Evolutionary conservation across 2,329 filamentous ascomycete species (phyloP).

Genomic region (Aspergillus transmontanensis): DNA sequence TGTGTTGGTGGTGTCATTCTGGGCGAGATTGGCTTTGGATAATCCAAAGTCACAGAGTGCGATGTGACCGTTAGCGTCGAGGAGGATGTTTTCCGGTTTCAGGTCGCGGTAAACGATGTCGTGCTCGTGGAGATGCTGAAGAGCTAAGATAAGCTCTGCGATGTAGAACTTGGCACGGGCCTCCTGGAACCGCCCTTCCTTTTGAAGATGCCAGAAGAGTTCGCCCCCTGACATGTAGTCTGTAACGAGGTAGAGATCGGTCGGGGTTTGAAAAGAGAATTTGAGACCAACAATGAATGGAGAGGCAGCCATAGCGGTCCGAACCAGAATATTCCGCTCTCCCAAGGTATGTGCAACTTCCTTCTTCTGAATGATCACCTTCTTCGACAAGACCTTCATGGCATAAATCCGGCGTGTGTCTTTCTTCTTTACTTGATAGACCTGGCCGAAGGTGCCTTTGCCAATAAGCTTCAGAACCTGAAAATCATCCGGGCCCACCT

Average conservation of each 20-base stretch:
- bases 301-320: constrained; percentile 92
- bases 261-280: constrained; percentile 97
- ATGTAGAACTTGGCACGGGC: constrained; percentile 98
- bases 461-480: constrained; percentile 94
- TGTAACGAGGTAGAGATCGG: constrained; percentile 95
- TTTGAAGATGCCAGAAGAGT: constrained; percentile 97
- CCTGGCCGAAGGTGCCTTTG: constrained; percentile 97
- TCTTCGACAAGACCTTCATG: constrained; percentile 99
- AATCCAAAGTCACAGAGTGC: constrained; percentile 96
- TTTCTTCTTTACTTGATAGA: constrained; percentile 97
- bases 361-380: constrained; percentile 99
- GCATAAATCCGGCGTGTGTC: constrained; percentile 95
- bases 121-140: constrained; percentile 93
- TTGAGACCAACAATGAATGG: constrained; percentile 98
- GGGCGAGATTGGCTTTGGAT: constrained; percentile 94
- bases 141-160: constrained; percentile 90
- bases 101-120: constrained; percentile 97
- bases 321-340: constrained; percentile 94
- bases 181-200: constrained; percentile 94
- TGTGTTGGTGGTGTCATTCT: constrained; percentile 97
- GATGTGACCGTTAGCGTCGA: constrained; percentile 97
- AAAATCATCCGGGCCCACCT: constrained; percentile 93
- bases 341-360: constrained; percentile 97
- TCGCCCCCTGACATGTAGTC: constrained; percentile 99
- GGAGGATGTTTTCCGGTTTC: constrained; percentile 95